A percentile compares a stretch with the other conserved stretches of the same genome.
Conservation (phyloP, 192 early-diverging fungal genomes). For the Dissophora globulifera region DNA sequence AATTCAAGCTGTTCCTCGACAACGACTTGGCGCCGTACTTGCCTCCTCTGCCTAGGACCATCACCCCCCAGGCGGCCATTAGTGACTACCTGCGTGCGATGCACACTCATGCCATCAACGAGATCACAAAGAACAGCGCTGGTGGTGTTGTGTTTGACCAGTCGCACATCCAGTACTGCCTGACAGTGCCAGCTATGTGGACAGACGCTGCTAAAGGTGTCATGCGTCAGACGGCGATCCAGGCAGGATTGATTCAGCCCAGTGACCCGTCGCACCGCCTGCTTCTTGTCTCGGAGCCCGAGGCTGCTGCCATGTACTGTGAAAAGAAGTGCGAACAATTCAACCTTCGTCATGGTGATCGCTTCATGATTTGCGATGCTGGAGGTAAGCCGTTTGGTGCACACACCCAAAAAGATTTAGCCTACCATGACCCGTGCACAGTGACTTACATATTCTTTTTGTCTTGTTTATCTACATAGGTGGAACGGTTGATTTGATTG, state of each 20-base stretch:
- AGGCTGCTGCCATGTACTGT: slow-evolving; percentile 67
- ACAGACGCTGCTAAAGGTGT: slow-evolving; percentile 62
- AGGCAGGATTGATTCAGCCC: slow-evolving; percentile 62
- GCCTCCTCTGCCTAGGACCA: slow-evolving; percentile 48
- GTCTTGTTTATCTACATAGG: slow-evolving; percentile 14
- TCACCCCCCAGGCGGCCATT: slow-evolving; percentile 44
- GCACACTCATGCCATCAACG: slow-evolving; percentile 49
- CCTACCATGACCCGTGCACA: neutral
- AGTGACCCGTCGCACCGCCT: slow-evolving; percentile 57
- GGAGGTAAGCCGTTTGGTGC: slow-evolving; percentile 28
- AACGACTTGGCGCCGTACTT: slow-evolving; percentile 48
- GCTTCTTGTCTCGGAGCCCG: slow-evolving; percentile 61
- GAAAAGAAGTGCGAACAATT: slow-evolving; percentile 62
- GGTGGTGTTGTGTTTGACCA: slow-evolving; percentile 49
- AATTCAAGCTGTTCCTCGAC: slow-evolving; percentile 58
- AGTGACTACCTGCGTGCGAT: slow-evolving; percentile 52
- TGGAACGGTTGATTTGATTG: slow-evolving; percentile 58
- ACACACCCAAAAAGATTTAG: neutral
- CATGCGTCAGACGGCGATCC: slow-evolving; percentile 65
- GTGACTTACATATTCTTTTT: neutral
- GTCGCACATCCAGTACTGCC: slow-evolving; percentile 47
- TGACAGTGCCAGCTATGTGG: slow-evolving; percentile 68
- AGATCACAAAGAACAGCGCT: slow-evolving; percentile 53
- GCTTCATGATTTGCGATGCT: slow-evolving; percentile 55
- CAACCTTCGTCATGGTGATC: slow-evolving; percentile 51